Percentiles rank a stretch among this genome's conserved stretches.
These are phyloP conservation scores for Globisporangium parvum DNA, from an alignment of 352 stramenopile species.

Conservation along the genomic window DNA sequence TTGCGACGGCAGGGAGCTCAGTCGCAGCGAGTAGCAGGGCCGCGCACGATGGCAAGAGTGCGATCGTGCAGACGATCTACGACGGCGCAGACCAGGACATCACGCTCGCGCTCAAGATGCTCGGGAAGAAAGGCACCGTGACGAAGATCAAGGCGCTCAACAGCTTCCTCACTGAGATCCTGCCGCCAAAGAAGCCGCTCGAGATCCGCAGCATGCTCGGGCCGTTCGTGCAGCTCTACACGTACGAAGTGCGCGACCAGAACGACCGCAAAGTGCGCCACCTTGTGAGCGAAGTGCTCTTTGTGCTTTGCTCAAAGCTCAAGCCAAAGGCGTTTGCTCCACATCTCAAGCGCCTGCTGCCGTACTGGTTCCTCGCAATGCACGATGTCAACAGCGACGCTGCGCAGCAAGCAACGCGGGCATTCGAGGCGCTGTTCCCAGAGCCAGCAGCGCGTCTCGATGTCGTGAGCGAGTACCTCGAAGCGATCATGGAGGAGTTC, in stretches of 20 bases:
- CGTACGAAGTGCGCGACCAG: slow-evolving; percentile 75
- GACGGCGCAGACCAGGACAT: slow-evolving; percentile 76
- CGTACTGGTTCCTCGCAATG: slow-evolving; percentile 79
- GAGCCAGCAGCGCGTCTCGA: slow-evolving; percentile 22
- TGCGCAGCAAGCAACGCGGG: slow-evolving; percentile 34
- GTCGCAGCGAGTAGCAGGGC: slow-evolving; percentile 1
- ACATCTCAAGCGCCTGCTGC: slow-evolving; percentile 64
- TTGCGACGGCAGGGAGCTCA: slow-evolving; percentile 25
- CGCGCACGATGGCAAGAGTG: slow-evolving; percentile 3
- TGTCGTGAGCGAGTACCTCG: slow-evolving; percentile 35
- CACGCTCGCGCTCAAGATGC: slow-evolving; percentile 74
- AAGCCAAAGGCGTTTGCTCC: slow-evolving; percentile 60
- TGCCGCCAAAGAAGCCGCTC: slow-evolving; percentile 48
- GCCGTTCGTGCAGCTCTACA: slow-evolving; percentile 74
- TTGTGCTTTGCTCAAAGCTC: slow-evolving; percentile 49
- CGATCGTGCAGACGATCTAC: slow-evolving; percentile 53
- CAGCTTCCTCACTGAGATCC: slow-evolving; percentile 46
- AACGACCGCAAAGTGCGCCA: slow-evolving; percentile 81
- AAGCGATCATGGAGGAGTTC: slow-evolving; percentile 53
- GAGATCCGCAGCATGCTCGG: slow-evolving; percentile 69
- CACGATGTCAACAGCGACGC: slow-evolving; percentile 66
- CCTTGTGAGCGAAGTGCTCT: slow-evolving; percentile 68
- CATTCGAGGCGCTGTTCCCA: slow-evolving; percentile 49
- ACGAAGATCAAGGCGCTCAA: slow-evolving; percentile 81
- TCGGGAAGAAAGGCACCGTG: slow-evolving; percentile 75